Conservation (phyloP, 257 asterid species). For the Nicotiana sylvestris region DNA sequence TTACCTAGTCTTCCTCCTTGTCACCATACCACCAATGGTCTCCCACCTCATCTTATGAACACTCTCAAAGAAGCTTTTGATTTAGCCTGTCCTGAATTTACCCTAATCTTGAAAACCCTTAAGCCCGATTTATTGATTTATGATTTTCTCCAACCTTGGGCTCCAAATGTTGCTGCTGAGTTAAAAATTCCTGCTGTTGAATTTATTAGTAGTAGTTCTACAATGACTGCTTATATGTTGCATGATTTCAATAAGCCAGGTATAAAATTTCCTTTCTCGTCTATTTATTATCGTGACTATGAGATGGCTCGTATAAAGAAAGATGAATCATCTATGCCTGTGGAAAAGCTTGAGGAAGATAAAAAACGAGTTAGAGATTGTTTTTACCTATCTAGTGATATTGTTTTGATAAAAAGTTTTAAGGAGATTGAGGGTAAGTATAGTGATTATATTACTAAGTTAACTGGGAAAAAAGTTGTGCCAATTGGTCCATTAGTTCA, state of each 20-base stretch:
- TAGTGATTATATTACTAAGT: slow-evolving; percentile 2
- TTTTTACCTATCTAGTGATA: not conserved
- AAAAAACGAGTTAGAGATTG: slow-evolving; percentile 3
- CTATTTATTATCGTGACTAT: slow-evolving; percentile 6
- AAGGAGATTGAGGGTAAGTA: slow-evolving; percentile 9
- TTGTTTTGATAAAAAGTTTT: slow-evolving; percentile 4
- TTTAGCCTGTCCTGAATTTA: not conserved
- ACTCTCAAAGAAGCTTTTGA: not conserved
- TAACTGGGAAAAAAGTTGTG: not conserved
- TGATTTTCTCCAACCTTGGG: not conserved
- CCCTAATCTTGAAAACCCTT: not conserved
- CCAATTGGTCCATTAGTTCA: too few species aligned
- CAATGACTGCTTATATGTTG: not conserved
- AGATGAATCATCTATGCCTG: not conserved
- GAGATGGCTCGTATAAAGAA: not conserved
- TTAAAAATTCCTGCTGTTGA: not conserved
- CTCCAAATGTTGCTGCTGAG: not conserved
- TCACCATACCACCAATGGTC: not conserved
- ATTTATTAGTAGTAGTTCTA: not conserved
- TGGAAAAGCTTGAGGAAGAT: not conserved
- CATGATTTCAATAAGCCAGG: slow-evolving; percentile 7
- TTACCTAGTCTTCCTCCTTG: slow-evolving; percentile 3
- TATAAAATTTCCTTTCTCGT: not conserved
- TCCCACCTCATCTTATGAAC: not conserved
- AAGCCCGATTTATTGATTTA: not conserved